A percentile compares a stretch with the other conserved stretches of the same genome.
phyloP scores from a whole-genome alignment of 2,329 filamentous ascomycete species.

The Ceratocystis ficicola region DNA sequence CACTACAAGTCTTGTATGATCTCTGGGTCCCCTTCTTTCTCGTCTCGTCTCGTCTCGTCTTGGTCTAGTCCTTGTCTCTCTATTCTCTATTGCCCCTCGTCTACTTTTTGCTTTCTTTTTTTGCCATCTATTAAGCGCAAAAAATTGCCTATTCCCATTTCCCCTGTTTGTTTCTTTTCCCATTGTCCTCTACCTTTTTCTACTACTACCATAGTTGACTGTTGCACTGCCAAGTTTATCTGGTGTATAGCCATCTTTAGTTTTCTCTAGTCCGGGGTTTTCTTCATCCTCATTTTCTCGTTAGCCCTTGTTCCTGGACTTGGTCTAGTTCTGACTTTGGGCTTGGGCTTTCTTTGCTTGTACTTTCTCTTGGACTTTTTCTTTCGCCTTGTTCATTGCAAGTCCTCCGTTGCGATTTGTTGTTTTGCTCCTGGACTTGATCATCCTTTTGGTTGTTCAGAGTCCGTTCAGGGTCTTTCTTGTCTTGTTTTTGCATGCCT shows the following conservation, averaged over 20 bases:
- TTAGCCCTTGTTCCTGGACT: slow-evolving; percentile 1
- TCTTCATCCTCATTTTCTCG: background rate
- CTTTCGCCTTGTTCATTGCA: background rate
- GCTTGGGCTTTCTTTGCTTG: background rate
- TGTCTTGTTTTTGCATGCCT: background rate
- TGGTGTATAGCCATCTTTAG: background rate
- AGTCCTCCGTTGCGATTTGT: background rate
- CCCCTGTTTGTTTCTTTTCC: background rate
- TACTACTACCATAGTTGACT: background rate
- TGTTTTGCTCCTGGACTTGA: background rate
- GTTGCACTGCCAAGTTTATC: too few species aligned
- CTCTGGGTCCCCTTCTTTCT: slow-evolving; percentile 4
- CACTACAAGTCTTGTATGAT: background rate
- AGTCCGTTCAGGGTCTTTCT: background rate
- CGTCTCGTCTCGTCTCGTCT: too few species aligned
- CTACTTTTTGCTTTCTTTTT: background rate
- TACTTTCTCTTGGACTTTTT: background rate
- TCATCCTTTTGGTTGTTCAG: slow-evolving; percentile 4
- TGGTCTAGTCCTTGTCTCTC: background rate
- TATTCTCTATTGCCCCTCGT: background rate
- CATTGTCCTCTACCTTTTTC: slow-evolving; percentile 10
- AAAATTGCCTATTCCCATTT: background rate
- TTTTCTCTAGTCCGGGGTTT: background rate
- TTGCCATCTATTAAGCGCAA: background rate
- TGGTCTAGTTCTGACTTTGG: background rate